Evolutionary conservation across 208 protist species (phyloP).

Genomic region (Tritrichomonas foetus): DNA sequence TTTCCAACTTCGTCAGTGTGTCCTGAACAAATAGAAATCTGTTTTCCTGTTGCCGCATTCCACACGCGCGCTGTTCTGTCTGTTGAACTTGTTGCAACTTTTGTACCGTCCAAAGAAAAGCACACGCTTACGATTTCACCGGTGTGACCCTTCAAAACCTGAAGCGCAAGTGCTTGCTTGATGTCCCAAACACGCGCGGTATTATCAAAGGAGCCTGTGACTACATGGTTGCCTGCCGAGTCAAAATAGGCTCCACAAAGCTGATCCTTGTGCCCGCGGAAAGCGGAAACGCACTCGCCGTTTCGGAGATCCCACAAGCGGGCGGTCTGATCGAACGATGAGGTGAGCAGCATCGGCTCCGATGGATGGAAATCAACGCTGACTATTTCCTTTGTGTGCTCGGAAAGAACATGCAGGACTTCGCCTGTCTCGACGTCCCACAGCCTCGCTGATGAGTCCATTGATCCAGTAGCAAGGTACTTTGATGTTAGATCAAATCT

Average conservation of each 20-base stretch:
- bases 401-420: slow-evolving; percentile 71
- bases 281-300: slow-evolving; percentile 74
- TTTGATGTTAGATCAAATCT: slow-evolving; percentile 54
- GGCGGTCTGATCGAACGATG: slow-evolving; percentile 87
- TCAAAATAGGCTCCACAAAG: slow-evolving; percentile 76
- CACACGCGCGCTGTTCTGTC: slow-evolving; percentile 81
- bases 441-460: slow-evolving; percentile 84
- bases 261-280: slow-evolving; percentile 79
- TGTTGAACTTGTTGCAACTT: slow-evolving; percentile 79
- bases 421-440: slow-evolving; percentile 76
- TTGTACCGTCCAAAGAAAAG: slow-evolving; percentile 73
- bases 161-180: slow-evolving; percentile 70
- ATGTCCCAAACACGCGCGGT: slow-evolving; percentile 83
- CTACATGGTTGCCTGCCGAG: slow-evolving; percentile 69
- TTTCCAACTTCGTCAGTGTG: slow-evolving; percentile 84
- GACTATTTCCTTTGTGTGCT: slow-evolving; percentile 83
- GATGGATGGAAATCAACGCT: slow-evolving; percentile 74
- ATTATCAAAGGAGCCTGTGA: slow-evolving; percentile 83
- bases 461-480: slow-evolving; percentile 77
- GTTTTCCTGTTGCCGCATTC: slow-evolving; percentile 69
- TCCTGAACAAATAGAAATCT: slow-evolving; percentile 66
- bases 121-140: slow-evolving; percentile 79
- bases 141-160: slow-evolving; percentile 75
- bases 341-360: slow-evolving; percentile 68
- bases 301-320: slow-evolving; percentile 79